Percentiles rank a stretch among this genome's conserved stretches.
These are phyloP conservation scores for Stropharia rugosoannulata DNA, from an alignment of 768 basidiomycete species.

Conservation along the genomic window DNA sequence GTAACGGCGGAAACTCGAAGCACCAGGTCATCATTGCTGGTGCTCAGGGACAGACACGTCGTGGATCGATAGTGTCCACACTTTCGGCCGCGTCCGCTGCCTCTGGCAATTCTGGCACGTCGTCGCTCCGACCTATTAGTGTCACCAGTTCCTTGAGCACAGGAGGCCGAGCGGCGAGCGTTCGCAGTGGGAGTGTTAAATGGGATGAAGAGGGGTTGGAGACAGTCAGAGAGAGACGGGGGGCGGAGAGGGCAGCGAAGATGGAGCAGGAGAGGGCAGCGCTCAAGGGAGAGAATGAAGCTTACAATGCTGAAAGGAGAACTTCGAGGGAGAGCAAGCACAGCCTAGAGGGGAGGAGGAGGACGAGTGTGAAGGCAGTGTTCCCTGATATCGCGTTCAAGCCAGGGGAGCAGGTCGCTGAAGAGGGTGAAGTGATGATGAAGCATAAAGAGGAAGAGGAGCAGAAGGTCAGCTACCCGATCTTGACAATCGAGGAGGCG, in stretches of 20 bases:
- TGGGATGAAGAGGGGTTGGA: constrained; percentile 37
- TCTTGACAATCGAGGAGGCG: constrained; percentile 50
- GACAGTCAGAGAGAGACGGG: constrained; percentile 47
- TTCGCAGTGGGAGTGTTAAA: constrained; percentile 12
- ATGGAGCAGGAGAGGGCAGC: constrained; percentile 8
- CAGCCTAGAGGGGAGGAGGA: constrained; percentile 48
- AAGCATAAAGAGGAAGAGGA: constrained; percentile 4
- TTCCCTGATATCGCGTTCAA: constrained; percentile 45
- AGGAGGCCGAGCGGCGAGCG: not conserved
- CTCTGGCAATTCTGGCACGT: no score
- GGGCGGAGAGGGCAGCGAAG: constrained; percentile 32
- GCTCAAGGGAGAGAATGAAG: constrained; percentile 22
- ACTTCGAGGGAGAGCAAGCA: constrained; percentile 42
- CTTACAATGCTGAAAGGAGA: constrained; percentile 26
- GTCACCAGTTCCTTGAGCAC: constrained; percentile 3
- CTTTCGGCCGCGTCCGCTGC: constrained; percentile 28
- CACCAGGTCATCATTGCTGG: not conserved
- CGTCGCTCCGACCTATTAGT: constrained; percentile 28
- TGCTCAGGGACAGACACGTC: not conserved
- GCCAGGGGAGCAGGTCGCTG: constrained; percentile 10
- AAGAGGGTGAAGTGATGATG: constrained; percentile 8
- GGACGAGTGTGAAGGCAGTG: constrained; percentile 56
- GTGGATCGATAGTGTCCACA: constrained; percentile 20
- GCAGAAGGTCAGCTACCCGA: constrained; percentile 21
- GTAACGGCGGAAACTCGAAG: not conserved